Evolutionary conservation across 768 basidiomycete genomes (phyloP), one percentile per base, ranked within the genome.

Genomic region (Rhizopogon vesiculosus): DNA sequence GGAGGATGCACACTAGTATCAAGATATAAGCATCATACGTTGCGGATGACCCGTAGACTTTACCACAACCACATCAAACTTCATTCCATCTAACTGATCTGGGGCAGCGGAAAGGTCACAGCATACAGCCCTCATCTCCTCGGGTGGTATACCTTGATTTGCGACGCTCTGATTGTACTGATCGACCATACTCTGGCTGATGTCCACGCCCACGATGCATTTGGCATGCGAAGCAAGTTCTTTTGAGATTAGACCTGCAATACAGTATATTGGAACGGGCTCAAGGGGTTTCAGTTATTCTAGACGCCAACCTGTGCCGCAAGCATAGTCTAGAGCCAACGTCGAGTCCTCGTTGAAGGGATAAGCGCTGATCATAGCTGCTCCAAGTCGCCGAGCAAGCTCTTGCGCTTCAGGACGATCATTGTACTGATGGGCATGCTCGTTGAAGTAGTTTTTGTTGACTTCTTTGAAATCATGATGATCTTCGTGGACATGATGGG

Each of bases 41-140:
- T n/a, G 7, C 3, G 7, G 22, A 2, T 18, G 7, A 10, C 28
- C 15, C 7, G 15, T n/a, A 49, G 18, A 72, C 87, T 63, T 33
- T 64, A 91, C 90, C 7, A 85, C 78, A 55, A 89, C 72, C 41
- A 89, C 76, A 64, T 93, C 88, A 59, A 91, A 92, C 51, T 76
- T 78, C 53, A 68, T 65, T 5, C 77, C 81, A 13, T 75, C 75
- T 7, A 87, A 72, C 59, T 83, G 80, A 2, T 67, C 72, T 22
- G 74, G 75, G 42, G 64, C 66, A 6, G 78, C 78, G 58, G 78
- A 76, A 35, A 84, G 73, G 42, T 79, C 78, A 0, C 66, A 67
- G 7, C 82, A 78, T 31, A 89, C 66, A 1, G 86, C 86, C 9
- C 74, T 74, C 85, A 91, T 87, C 62, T 88, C 85, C 50, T 87